phyloP scores from a whole-genome alignment of 83 land plant genomes.

The Picea engelmannii region DNA sequence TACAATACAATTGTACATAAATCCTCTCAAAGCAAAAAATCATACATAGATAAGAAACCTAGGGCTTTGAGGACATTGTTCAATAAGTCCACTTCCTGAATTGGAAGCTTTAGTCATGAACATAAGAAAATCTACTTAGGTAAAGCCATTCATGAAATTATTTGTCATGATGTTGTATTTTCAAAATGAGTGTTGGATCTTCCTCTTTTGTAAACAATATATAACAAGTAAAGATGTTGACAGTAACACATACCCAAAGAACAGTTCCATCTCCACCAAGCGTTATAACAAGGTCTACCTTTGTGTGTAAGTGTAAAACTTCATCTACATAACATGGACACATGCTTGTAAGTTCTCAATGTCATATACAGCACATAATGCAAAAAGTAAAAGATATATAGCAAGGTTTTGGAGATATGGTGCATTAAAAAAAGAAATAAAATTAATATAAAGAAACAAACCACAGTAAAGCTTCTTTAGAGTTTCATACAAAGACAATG shows the following conservation, averaged over 20 bases:
- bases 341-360: slow-evolving; percentile 1
- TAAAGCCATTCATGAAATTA: neutral
- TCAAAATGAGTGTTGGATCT: neutral
- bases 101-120: neutral
- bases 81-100: neutral
- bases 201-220: neutral
- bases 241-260: slow-evolving; percentile 77
- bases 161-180: neutral
- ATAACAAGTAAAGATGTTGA: neutral
- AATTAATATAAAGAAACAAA: too few species aligned
- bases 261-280: slow-evolving; percentile 99
- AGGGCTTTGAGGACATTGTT: neutral
- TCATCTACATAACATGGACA: slow-evolving; percentile 57
- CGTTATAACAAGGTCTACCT: slow-evolving; percentile 91
- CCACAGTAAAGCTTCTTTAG: neutral
- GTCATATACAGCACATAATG: neutral
- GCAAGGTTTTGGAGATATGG: neutral
- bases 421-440: too few species aligned
- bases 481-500: too few species aligned
- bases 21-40: neutral
- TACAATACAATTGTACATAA: neutral
- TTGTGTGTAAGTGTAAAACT: slow-evolving; percentile 58
- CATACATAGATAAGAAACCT: neutral
- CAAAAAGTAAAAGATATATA: neutral
- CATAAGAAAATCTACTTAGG: neutral